Base-by-base conservation (phyloP, 2,329 filamentous ascomycete species). In the Daldinia eschscholtzii region DNA sequence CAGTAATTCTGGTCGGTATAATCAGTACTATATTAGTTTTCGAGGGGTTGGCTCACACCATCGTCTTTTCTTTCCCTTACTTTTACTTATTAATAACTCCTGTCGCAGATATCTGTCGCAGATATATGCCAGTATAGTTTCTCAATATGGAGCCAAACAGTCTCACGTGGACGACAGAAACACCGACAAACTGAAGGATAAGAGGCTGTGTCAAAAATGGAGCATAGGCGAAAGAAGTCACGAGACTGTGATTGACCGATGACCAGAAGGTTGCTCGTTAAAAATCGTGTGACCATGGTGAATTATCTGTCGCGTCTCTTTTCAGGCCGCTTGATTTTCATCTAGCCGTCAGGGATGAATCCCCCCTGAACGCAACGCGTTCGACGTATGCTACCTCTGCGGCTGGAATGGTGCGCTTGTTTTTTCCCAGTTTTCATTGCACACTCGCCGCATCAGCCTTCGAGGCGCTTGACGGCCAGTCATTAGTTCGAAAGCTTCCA, bases 401-500 rank as follows among this genome's bases (percentile, higher is more conserved):
- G 77, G 74, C 37, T 79, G 76, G 39, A 79, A 79, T 2, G 77
- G 77, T 13, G 76, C 76, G 57, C 71, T 76, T 60, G 82, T 81
- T 66, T 78, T 77, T 67, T 81, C 79, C 82, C 82, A 84, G 0
- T 80, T 81, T 70, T 79, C 79, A 30, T 82, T 78, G 62, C 82
- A 83, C 65, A 90, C 88, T 60, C 86, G 83, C 68, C 89, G 86
- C 91, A 93, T 93, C 26, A 91, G 79, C 52, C 86, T 83, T 61
- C 89, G 86, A 1, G 92, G 92, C 15, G 91, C 91, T 77, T 90
- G 87, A 53, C 91, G 86, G 4, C 91, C 91, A 0, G 91, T 93
- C 82, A 93, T 91, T 23, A 93, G 81, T 79, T 93, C 91, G 75
- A 93, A 93, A 61, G 92, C 90, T 35, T 91, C 91, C 77, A 91